Evolutionary conservation across 257 asterid species (phyloP), one percentile per base, ranked within the genome.

Genomic region (Anisodus acutangulus): DNA sequence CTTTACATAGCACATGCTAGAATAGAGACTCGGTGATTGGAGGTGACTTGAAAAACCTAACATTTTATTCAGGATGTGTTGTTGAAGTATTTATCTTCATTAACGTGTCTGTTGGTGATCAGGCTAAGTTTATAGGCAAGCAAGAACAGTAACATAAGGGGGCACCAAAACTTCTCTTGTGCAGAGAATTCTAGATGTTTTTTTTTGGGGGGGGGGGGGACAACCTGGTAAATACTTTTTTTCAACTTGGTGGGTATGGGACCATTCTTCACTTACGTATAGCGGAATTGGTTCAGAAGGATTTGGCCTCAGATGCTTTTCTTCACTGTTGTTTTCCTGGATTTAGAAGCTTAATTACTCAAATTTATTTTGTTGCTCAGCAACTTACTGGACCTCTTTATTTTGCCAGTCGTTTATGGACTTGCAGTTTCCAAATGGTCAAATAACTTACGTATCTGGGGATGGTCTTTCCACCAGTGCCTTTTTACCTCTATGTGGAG

Each of bases 381-480:
- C 60, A 16, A 47, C 26, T 54, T 26, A 13, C 72, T 74, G 13
- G 15, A 37, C 84, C 35, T 54, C 67, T 80, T 79, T 78, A 51
- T 82, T 57, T 83, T 53, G 86, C 89, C 90, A 97, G 99, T 97
- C 99, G 63, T 97, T 97, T 87, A 92, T 97, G 98, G 99, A 97
- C 89, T 83, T 97, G 87, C 99, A 97, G 91, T 97, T 97, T 81
- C 98, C 99, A 41, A 95, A 97, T 85, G 99, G 99, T 63, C 99
- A 97, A 88, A 85, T 97, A 66, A 97, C 98, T 4, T 95, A 92
- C 85, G 90, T 95, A 66, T 87, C 99, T 84, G 99, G 98, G 41
- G 99, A 97, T 89, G 99, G 99, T 64, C 39, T 97, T 45, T 95
- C 98, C 17, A 91, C 98, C 78, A 95, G 98, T 89, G 98, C 98